Evolutionary conservation across 129 eudicot species (phyloP).

Genomic region (Helichrysum umbraculigerum): DNA sequence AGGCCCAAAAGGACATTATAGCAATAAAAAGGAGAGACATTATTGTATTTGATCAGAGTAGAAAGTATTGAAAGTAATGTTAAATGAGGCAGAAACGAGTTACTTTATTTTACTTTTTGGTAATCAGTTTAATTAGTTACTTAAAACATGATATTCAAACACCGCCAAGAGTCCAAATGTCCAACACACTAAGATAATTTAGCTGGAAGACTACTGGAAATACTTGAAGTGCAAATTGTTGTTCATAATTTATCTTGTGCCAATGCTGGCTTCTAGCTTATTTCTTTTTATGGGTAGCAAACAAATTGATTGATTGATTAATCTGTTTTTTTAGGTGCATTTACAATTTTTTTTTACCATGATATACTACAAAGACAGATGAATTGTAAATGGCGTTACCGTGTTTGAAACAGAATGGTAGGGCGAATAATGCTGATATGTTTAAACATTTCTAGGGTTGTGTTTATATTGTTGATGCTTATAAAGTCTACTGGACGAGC

Average conservation of each 20-base stretch:
- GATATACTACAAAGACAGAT: slow-evolving; percentile 1
- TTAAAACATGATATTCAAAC: no score
- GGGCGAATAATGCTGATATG: slow-evolving; percentile 17
- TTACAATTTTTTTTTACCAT: background rate
- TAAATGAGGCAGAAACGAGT: no score
- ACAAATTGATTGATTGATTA: background rate
- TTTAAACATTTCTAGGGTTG: slow-evolving; percentile 65
- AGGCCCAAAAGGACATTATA: no score
- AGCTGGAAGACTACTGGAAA: background rate
- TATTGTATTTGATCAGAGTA: no score
- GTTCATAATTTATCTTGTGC: background rate
- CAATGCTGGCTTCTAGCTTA: background rate
- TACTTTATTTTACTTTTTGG: no score
- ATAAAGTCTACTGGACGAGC: slow-evolving; percentile 80
- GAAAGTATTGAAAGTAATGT: no score
- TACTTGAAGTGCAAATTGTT: background rate
- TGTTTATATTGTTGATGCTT: slow-evolving; percentile 82
- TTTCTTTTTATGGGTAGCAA: background rate
- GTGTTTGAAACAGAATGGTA: background rate
- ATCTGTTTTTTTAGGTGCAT: background rate
- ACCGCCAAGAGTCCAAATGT: no score
- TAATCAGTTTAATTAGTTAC: no score
- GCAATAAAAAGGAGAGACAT: no score
- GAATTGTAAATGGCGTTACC: background rate
- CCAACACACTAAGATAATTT: no score